Percentiles rank a stretch among this genome's conserved stretches.
Evolutionary conservation across 2,329 filamentous ascomycete species (phyloP).

Genomic region (Capronia coronata): DNA sequence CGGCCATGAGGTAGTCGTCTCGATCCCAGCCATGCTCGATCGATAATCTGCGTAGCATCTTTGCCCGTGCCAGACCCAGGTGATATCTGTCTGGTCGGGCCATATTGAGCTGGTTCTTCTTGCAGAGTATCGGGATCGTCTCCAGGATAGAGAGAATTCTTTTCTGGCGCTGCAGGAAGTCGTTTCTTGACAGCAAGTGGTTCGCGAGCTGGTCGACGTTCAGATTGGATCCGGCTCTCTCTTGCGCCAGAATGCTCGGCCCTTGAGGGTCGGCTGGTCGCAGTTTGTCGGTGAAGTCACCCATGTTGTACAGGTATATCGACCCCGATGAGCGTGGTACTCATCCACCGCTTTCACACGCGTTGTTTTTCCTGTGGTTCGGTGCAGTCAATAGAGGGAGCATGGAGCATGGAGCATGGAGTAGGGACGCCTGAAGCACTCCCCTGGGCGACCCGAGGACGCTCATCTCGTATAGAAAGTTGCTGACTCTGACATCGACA

Average conservation of each 20-base stretch:
- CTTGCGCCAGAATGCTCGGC: conserved; percentile 41
- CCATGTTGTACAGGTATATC: conserved; percentile 29
- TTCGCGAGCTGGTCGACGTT: conserved; percentile 40
- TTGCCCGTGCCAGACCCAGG: conserved; percentile 47
- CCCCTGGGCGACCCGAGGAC: too few relatives aligned
- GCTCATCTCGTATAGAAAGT: too few relatives aligned
- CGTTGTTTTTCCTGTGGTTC: too few relatives aligned
- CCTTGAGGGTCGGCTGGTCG: conserved; percentile 43
- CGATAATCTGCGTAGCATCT: conserved; percentile 43
- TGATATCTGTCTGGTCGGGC: conserved; percentile 49
- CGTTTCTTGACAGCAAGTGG: conserved; percentile 44
- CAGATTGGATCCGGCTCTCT: conserved; percentile 43
- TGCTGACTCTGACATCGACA: neutral
- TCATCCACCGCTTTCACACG: too few relatives aligned
- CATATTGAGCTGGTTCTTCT: conserved; percentile 47
- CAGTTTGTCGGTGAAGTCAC: conserved; percentile 44
- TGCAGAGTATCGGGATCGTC: conserved; percentile 45
- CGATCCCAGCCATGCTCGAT: conserved; percentile 44
- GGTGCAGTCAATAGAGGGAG: too few relatives aligned
- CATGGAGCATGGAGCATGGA: too few relatives aligned
- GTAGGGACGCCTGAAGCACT: too few relatives aligned
- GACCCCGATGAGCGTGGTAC: neutral
- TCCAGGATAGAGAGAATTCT: conserved; percentile 42
- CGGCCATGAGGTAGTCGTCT: conserved; percentile 48
- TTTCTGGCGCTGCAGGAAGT: conserved; percentile 45